These are phyloP conservation scores for Thalassiosira sp. DNA, from an alignment of 352 stramenopile genomes.

Conservation along the genomic window DNA sequence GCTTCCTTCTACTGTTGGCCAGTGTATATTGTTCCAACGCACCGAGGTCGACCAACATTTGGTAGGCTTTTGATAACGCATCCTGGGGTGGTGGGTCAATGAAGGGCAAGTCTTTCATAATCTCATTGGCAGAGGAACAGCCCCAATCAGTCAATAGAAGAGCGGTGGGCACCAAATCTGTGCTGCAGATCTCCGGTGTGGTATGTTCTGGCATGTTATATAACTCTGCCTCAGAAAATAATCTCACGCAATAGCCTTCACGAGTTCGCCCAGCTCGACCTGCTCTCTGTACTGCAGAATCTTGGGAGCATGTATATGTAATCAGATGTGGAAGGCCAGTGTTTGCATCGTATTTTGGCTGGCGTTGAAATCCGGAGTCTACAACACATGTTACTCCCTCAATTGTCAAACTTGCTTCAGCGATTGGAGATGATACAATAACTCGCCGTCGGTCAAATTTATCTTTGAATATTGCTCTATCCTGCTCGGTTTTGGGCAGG, in stretches of 20 bases:
- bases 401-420: constrained; percentile 72
- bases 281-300: constrained; percentile 89
- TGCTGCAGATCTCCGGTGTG: constrained; percentile 61
- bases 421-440: constrained; percentile 66
- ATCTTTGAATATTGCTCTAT: constrained; percentile 48
- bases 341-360: constrained; percentile 63
- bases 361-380: constrained; percentile 62
- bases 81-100: constrained; percentile 58
- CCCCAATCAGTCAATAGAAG: constrained; percentile 65
- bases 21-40: constrained; percentile 48
- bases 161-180: constrained; percentile 57
- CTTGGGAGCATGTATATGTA: constrained; percentile 87
- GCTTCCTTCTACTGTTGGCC: constrained; percentile 26
- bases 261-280: constrained; percentile 89
- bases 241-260: constrained; percentile 88
- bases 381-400: constrained; percentile 69
- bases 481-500: constrained; percentile 52
- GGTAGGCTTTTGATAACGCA: constrained; percentile 46
- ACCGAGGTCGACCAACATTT: constrained; percentile 53
- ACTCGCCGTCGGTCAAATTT: constrained; percentile 31
- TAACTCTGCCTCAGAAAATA: constrained; percentile 73
- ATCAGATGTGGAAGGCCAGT: constrained; percentile 87
- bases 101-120: constrained; percentile 63
- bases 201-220: constrained; percentile 43
- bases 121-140: constrained; percentile 52